Conservation (phyloP, 1,284 basidiomycete genomes). For the Cryptococcus amylolentus region DNA sequence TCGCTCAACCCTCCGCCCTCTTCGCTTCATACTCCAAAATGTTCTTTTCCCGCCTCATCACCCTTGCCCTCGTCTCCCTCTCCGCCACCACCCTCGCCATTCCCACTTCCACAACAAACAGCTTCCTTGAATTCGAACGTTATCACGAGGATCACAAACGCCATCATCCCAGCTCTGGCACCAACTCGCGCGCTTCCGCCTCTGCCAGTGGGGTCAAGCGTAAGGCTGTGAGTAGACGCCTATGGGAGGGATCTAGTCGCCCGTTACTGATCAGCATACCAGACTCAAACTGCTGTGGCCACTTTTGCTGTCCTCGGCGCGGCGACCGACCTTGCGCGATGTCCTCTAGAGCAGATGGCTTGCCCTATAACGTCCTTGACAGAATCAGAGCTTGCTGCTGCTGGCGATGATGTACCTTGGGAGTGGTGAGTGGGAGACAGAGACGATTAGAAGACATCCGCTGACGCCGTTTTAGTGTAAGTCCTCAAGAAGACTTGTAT, state of each 20-base stretch:
- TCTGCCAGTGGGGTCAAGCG: conserved; percentile 1
- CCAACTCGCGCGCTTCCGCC: conserved; percentile 7
- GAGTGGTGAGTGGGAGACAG: conserved; percentile 9
- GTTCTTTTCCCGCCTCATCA: conserved; percentile 2
- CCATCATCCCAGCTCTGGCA: conserved; percentile 4
- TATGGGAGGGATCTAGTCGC: too few relatives aligned
- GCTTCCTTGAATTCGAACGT: conserved; percentile 1
- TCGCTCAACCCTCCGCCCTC: not conserved
- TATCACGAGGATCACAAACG: conserved; percentile 4
- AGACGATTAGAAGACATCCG: too few relatives aligned
- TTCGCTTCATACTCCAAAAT: not conserved
- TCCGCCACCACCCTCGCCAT: conserved; percentile 3
- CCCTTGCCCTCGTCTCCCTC: conserved; percentile 1
- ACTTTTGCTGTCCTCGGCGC: conserved; percentile 15
- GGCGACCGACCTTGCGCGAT: conserved; percentile 20
- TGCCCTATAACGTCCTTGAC: conserved; percentile 18
- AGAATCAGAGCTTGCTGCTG: not conserved
- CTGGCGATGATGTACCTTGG: conserved; percentile 7
- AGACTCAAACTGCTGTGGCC: not conserved
- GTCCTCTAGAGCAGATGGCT: conserved; percentile 16
- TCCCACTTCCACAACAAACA: not conserved
- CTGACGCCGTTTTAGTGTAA: conserved; percentile 3
- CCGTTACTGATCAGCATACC: not conserved
- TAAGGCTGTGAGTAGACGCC: not conserved
- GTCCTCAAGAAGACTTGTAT: conserved; percentile 23